Conservation (phyloP, 306 rosid genomes). For the Vachellia collinsii region DNA sequence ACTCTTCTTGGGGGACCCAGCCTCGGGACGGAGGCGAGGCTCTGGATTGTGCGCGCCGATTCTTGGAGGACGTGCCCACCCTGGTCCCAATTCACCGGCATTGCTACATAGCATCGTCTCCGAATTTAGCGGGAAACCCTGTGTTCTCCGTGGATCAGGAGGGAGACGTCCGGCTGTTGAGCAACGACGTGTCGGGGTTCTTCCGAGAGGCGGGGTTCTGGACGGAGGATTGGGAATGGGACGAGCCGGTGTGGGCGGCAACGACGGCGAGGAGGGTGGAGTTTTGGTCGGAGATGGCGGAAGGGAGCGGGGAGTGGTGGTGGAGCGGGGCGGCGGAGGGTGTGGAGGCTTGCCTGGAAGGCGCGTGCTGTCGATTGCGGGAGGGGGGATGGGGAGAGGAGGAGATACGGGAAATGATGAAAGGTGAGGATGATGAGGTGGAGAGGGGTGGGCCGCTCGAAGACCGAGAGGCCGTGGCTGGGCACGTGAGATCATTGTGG, state of each 20-base stretch:
- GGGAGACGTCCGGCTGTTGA: constrained; percentile 49
- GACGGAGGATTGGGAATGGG: background rate
- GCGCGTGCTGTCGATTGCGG: constrained; percentile 57
- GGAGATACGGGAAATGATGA: constrained; percentile 77
- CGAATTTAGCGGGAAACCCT: constrained; percentile 66
- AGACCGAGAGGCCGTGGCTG: constrained; percentile 33
- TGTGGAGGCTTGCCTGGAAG: constrained; percentile 55
- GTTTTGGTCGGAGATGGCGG: constrained; percentile 75
- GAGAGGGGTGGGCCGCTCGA: background rate
- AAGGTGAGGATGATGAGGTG: constrained; percentile 33
- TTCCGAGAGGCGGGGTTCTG: constrained; percentile 52
- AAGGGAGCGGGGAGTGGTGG: constrained; percentile 44
- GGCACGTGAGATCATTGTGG: constrained; percentile 53
- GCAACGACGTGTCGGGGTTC: constrained; percentile 65
- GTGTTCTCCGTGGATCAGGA: constrained; percentile 56
- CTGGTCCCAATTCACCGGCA: constrained; percentile 70
- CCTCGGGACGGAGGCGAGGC: constrained; percentile 41
- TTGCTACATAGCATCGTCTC: constrained; percentile 62
- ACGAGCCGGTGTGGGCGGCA: constrained; percentile 79
- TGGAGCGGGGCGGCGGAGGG: constrained; percentile 26
- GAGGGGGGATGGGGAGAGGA: constrained; percentile 91
- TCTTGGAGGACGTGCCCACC: constrained; percentile 48
- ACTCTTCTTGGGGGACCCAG: constrained; percentile 57
- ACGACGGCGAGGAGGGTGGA: constrained; percentile 46
- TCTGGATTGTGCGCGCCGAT: constrained; percentile 28